Conservation (phyloP, 176 grass and related monocot genomes). For the Carex parvula region DNA sequence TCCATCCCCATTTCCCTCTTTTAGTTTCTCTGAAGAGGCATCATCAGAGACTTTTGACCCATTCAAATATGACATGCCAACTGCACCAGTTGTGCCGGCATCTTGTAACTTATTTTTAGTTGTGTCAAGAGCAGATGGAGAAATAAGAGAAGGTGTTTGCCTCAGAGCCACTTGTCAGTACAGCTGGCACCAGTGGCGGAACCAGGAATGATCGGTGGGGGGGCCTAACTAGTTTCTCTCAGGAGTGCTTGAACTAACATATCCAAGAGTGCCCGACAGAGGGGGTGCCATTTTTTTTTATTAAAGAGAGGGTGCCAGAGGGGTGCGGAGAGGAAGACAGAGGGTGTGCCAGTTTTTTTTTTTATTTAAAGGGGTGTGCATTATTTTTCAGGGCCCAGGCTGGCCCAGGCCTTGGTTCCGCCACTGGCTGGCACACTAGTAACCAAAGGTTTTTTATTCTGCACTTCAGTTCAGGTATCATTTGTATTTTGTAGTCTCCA, state of each 20-base stretch:
- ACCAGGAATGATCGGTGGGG: no score
- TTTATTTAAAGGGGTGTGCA: no score
- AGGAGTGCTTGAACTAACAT: no score
- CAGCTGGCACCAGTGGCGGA: conserved; percentile 70
- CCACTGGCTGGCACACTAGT: conserved; percentile 68
- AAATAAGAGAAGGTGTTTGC: conserved; percentile 60
- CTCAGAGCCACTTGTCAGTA: conserved; percentile 73
- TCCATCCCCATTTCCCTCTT: conserved; percentile 59
- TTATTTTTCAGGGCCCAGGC: no score
- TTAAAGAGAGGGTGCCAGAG: no score
- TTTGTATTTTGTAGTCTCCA: conserved; percentile 44
- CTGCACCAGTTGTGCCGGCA: conserved; percentile 50
- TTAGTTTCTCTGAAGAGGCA: conserved; percentile 66
- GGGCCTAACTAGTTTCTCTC: no score
- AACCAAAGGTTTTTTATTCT: conserved; percentile 40
- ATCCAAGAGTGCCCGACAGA: no score
- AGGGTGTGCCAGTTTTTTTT: no score
- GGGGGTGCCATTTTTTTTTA: no score
- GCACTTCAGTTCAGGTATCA: conserved; percentile 47
- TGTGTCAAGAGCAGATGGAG: conserved; percentile 90
- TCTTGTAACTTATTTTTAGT: conserved; percentile 99
- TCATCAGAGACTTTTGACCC: conserved; percentile 77
- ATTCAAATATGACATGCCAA: conserved; percentile 58
- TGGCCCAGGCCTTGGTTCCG: no score
- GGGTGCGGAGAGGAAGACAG: no score